Base-by-base conservation (phyloP, 2,329 filamentous ascomycete species). In the Cladosporium halotolerans region DNA sequence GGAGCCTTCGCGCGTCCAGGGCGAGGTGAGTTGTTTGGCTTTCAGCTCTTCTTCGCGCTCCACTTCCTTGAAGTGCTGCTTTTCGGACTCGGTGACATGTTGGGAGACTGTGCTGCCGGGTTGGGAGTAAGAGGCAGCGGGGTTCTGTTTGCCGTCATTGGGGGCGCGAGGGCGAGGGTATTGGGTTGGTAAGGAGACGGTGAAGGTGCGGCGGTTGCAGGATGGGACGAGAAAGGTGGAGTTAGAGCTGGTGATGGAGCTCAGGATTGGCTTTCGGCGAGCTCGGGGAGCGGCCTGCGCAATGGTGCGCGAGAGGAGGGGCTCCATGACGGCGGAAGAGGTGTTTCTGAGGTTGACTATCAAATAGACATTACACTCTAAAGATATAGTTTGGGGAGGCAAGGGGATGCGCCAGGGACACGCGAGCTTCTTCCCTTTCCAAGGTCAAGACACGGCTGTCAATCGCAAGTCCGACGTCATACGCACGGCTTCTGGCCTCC, bases 1-100 rank as follows among this genome's bases (percentile, higher is more conserved):
- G 40, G 79, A 79, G 3, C 82, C 80, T 58, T 85, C 77, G 13
- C 83, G 75, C 58, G 83, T 81, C 84, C 84, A 87, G 60, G 84
- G 84, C 33, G 82, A 77, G 46, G 80, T 74, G 45, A 79, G 72
- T 57, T 85, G 83, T 55, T 78, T 76, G 45, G 77, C 71, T 62
- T 80, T 80, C 53, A 71, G 68, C 46, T 66, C 63, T 28, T 13
- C 36, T 32, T 53, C 36, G 16, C 43, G 36, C n/a, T 77, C 67
- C 39, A 68, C 64, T 47, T 60, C 64, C 10, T 69, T 67, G 58
- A 73, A 77, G 58, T 77, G 71, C 19, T 70, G 66, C 57, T 73
- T 69, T 61, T 78, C 76, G 54, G 74, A 73, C 44, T 69, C 58
- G 1, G 70, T 71, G 32, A 77, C 66, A 49, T 74, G 66, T 38